Evolutionary conservation across 805 yeast species (phyloP).

Genomic region (Blastobotrys parvus): DNA sequence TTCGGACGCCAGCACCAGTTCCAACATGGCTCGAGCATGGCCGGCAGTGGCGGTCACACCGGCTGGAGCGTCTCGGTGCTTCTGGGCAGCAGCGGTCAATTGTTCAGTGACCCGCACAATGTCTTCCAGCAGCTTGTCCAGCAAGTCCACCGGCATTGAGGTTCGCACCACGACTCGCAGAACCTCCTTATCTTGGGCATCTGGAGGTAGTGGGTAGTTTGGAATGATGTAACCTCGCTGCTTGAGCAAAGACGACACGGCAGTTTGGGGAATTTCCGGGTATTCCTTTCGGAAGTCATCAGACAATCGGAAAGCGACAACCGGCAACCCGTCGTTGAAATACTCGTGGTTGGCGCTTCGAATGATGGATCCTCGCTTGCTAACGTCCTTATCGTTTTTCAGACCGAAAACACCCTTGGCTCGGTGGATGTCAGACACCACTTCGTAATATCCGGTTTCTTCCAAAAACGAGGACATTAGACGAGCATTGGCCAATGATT

Average conservation of each 20-base stretch:
- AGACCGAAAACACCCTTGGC: conserved; percentile 31
- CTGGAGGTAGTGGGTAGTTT: conserved; percentile 71
- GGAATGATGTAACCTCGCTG: conserved; percentile 82
- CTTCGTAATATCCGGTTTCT: conserved; percentile 56
- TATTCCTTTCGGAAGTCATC: conserved; percentile 46
- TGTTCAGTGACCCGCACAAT: conserved; percentile 45
- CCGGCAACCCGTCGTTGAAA: conserved; percentile 76
- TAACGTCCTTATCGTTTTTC: conserved; percentile 6
- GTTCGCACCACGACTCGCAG: conserved; percentile 77
- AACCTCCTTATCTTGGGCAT: conserved; percentile 54
- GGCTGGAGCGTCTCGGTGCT: conserved; percentile 7
- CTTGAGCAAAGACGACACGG: conserved; percentile 64
- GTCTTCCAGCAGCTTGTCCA: conserved; percentile 58
- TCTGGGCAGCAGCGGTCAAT: conserved; percentile 40
- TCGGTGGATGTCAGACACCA: conserved; percentile 72
- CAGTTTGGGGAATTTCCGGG: conserved; percentile 77
- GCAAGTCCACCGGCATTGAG: conserved; percentile 52
- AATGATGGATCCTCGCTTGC: too few relatives aligned
- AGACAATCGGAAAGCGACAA: conserved; percentile 75
- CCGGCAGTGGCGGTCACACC: too few relatives aligned
- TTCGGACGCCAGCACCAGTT: too few relatives aligned
- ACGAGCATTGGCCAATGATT: conserved; percentile 66
- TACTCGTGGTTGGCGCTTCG: conserved; percentile 28
- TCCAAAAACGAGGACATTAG: conserved; percentile 52
- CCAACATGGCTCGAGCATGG: too few relatives aligned